Base-by-base conservation (phyloP, 164 flowering plant genomes). In the Dillenia turbinata region DNA sequence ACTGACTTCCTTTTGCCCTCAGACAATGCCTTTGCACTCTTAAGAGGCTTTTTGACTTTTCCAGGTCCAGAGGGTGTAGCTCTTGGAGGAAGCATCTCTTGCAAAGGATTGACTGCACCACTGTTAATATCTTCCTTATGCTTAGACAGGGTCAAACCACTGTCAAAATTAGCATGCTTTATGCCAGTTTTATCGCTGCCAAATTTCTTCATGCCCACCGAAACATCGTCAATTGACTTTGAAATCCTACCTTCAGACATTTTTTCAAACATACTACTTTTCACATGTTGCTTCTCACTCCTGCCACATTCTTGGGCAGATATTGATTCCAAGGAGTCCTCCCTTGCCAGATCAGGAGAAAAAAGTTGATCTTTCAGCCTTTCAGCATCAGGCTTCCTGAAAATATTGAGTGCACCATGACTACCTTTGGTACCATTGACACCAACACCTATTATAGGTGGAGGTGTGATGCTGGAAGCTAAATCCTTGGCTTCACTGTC, bases 1-100 rank as follows among this genome's bases (percentile, higher is more conserved):
- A 69, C 81, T 15, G 63, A 72, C 74, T 79, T 85, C 68, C 62
- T 81, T 61, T 75, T 80, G 12, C 73, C 73, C 49, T 63, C 70
- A 26, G 68, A 62, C 10, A 66, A 47, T 14, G 56, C 47, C 14
- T 63, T 65, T 14, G 67, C 76, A 43, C 56, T 76, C 57, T 55
- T 59, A 52, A 8, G 33, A 49, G 64, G 50, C 53, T 49, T 24
- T 15, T 63, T 64, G 26, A 48, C 53, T 54, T 58, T 64, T 52
- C 70, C 60, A 47, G 60, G 65, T 10, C 57, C 66, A 49, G 49
- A 46, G 19, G 67, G 58, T 14, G 63, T 14, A 47, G 67, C 49
- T 60, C 68, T 71, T 64, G 24, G 51, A 60, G 49, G 55, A 64
- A 56, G 44, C 58, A 69, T 79, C 43, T 60, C 19, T 53, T 51